Evolutionary conservation across 306 rosid species (phyloP).

Genomic region (Ochetophila trinervis): DNA sequence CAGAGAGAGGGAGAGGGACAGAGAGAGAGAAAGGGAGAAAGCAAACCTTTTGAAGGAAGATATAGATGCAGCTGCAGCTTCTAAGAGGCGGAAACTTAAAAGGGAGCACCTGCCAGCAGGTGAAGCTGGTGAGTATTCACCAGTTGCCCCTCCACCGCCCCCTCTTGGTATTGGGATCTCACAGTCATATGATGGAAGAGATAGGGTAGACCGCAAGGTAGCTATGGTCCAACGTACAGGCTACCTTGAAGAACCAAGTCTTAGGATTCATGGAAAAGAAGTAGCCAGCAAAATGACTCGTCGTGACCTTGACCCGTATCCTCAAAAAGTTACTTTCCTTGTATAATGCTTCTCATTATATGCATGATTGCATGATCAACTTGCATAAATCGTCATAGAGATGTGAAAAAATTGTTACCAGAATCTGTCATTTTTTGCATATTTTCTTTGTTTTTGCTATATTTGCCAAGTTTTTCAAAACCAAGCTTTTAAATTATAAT

Average conservation of each 20-base stretch:
- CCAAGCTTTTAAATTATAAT: not conserved
- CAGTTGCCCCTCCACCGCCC: constrained; percentile 75
- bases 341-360: constrained; percentile 3
- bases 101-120: constrained; percentile 71
- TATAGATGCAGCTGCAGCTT: constrained; percentile 60
- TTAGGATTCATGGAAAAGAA: constrained; percentile 84
- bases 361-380: not conserved
- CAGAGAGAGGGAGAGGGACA: constrained; percentile 45
- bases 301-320: constrained; percentile 92
- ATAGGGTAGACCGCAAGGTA: constrained; percentile 89
- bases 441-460: not conserved
- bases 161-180: constrained; percentile 49
- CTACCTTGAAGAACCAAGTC: constrained; percentile 76
- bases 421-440: not conserved
- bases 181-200: constrained; percentile 82
- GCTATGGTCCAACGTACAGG: constrained; percentile 55
- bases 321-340: constrained; percentile 29
- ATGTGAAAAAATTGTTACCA: not conserved
- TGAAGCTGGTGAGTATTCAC: constrained; percentile 94
- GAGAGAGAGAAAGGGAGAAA: constrained; percentile 79
- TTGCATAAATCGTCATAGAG: not conserved
- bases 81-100: constrained; percentile 90
- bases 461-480: not conserved
- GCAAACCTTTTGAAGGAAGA: constrained; percentile 77
- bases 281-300: constrained; percentile 74